Evolutionary conservation across 2,329 filamentous ascomycete species (phyloP), one percentile per base, ranked within the genome.

Genomic region (Orbilia quercus): DNA sequence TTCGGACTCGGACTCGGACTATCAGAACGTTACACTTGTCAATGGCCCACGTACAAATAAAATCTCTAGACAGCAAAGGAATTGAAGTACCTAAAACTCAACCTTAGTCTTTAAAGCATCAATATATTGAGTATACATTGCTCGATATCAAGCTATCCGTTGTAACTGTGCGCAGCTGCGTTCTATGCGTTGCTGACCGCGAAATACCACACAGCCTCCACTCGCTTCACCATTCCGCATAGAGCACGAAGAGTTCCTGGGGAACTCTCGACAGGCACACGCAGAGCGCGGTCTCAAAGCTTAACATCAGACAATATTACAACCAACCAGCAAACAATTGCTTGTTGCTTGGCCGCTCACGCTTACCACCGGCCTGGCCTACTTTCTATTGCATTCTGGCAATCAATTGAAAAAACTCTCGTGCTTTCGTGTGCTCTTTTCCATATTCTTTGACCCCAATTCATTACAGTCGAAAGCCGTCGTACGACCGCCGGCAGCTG

Each of bases 191-290:
- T 67, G 63, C 47, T 20, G 23, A 11, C 11, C 18, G 7, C 36
- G 63, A 70, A 71, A 64, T 71, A 36, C 66, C 66, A 71, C 66
- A 71, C 20, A 28, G 38, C 51, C 42, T 34, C 38, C 34, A 22
- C 53, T 53, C 67, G 59, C 45, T 54, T 64, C 50, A 59, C 53
- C 53, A 65, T 72, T 64, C 67, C 67, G 7, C 25, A 59, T 64
- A 18, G 51, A 72, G 67, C 58, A 16, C 31, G 25, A 53, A 64
- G 67, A 72, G 67, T 72, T 72, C 67, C 67, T 64, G 45, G 20
- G 45, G 20, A 12, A 16, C 9, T 51, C 18, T 45, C 42, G 31
- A 55, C 28, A 1, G 9, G 18, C 18, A 58, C 7, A n/a, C n/a
- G n/a, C n/a, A 50, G 28, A 40, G 16, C 47, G 23, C 23, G 7